Conservation (phyloP, 768 basidiomycete genomes). For the Suillus luteus region DNA sequence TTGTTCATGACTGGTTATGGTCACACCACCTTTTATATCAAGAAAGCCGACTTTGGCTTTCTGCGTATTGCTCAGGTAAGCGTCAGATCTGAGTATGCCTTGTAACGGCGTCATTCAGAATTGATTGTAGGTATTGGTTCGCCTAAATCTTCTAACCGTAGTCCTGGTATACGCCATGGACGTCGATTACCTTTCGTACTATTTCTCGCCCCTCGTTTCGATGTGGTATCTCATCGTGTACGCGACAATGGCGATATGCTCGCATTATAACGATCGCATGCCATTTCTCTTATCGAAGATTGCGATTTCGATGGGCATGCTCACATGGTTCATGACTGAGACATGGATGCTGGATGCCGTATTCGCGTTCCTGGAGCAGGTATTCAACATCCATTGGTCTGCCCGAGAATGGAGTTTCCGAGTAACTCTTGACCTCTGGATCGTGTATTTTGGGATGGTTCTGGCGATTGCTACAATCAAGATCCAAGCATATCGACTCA, state of each 20-base stretch:
- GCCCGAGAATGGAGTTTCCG: conserved; percentile 88
- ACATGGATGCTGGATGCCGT: conserved; percentile 61
- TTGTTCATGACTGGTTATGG: conserved; percentile 95
- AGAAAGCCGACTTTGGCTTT: conserved; percentile 86
- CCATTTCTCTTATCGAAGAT: conserved; percentile 74
- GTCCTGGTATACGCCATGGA: conserved; percentile 88
- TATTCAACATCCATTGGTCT: conserved; percentile 82
- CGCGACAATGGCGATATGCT: conserved; percentile 70
- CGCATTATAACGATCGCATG: conserved; percentile 70
- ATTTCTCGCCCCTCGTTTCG: conserved; percentile 88
- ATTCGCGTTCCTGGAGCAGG: conserved; percentile 62
- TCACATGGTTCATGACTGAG: conserved; percentile 68
- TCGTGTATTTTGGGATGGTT: conserved; percentile 88
- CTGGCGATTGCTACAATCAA: conserved; percentile 73
- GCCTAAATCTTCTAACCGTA: conserved; percentile 83
- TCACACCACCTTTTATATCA: conserved; percentile 85
- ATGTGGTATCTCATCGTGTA: conserved; percentile 91
- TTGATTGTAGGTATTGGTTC: conserved; percentile 61
- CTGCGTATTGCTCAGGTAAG: conserved; percentile 70
- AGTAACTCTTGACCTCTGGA: conserved; percentile 85
- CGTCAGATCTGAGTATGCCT: conserved; percentile 6
- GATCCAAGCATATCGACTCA: conserved; percentile 68
- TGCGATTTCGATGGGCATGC: conserved; percentile 56
- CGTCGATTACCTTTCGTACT: conserved; percentile 89
- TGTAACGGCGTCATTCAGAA: conserved; percentile 6